Base-by-base conservation (phyloP, 257 asterid genomes). In the Euphrasia confusa region DNA sequence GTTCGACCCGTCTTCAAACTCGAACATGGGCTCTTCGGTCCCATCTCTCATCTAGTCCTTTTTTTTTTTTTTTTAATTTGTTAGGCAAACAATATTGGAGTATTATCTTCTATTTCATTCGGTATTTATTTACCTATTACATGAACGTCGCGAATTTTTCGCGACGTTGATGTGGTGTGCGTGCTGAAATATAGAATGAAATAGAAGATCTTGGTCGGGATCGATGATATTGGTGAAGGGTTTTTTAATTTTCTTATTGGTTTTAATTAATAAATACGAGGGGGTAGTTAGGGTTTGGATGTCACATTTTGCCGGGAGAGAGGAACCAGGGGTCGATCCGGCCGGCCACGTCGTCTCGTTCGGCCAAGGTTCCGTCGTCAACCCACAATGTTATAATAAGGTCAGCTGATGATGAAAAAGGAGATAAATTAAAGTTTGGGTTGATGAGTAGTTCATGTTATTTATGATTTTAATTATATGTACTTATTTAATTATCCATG, bases 21-120 rank as follows among this genome's bases (percentile, higher is more conserved):
- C 87, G 30, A 71, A 60, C 73, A 60, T 76, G 58, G 87, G 78
- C 5, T 78, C 84, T 53, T 81, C 87, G 14, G 84, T 81, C 62
- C 73, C 80, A 6, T 81, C 84, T 54, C 81, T 77, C 12, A 49
- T 49, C 17, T 49, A 49, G 55, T 27, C 8, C 73, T 67, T 75
- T 63, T 27, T 30, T 54, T 14, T 33, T 59, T 10, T 14, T 11
- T 3, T 26, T 21, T 27, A 28, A 56, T 56, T 56, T 3, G 17
- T 49, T 49, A 49, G 26, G 55, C 10, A 4, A 14, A 11, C 39
- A 37, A 37, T 7, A 15, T 24, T 14, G n/a, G n/a, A n/a, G n/a
- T n/a, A 12, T 56, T 21, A 12, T 56, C 61, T 10, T 53, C 58
- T 53, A 53, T 53, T 53, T 53, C 58, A 53, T 53, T 53, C 58